Conservation (phyloP, 768 basidiomycete genomes). For the Tubosaeta sp. region DNA sequence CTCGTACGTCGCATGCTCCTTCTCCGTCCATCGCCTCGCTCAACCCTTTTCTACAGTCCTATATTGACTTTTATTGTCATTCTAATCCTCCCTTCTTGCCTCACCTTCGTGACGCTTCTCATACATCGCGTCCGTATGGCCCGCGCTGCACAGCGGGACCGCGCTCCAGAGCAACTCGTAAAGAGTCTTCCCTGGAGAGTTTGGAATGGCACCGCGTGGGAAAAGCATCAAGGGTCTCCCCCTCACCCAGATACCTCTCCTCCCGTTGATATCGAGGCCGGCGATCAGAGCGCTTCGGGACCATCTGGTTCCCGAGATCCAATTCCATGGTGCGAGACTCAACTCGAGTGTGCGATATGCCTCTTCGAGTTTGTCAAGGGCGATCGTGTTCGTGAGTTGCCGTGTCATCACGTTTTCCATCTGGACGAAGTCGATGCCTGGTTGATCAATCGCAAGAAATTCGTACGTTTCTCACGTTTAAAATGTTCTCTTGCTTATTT, state of each 20-base stretch:
- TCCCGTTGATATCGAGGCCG: slow-evolving; percentile 38
- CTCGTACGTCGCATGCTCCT: slow-evolving; percentile 48
- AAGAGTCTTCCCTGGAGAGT: slow-evolving; percentile 75
- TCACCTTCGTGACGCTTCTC: slow-evolving; percentile 86
- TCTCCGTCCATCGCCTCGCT: slow-evolving; percentile 1
- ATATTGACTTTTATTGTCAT: slow-evolving; percentile 85
- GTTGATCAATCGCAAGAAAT: slow-evolving; percentile 88
- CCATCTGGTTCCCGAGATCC: slow-evolving; percentile 28
- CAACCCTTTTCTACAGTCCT: slow-evolving; percentile 44
- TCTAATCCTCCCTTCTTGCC: slow-evolving; percentile 81
- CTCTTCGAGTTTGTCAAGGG: slow-evolving; percentile 82
- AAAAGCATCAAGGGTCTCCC: slow-evolving; percentile 55
- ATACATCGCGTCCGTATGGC: slow-evolving; percentile 84
- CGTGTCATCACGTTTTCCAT: slow-evolving; percentile 95
- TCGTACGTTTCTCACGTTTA: slow-evolving; percentile 49
- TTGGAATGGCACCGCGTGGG: slow-evolving; percentile 78
- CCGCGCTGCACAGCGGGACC: slow-evolving; percentile 76
- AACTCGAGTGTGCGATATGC: slow-evolving; percentile 91
- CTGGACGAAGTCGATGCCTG: slow-evolving; percentile 87
- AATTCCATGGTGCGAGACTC: slow-evolving; percentile 75
- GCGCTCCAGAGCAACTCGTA: slow-evolving; percentile 79
- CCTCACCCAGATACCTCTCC: slow-evolving; percentile 27
- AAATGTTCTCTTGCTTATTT: slow-evolving; percentile 1
- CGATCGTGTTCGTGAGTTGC: slow-evolving; percentile 86
- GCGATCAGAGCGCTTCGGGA: slow-evolving; percentile 20